Evolutionary conservation across 2,329 filamentous ascomycete species (phyloP).

Genomic region (Paecilomyces formosus): DNA sequence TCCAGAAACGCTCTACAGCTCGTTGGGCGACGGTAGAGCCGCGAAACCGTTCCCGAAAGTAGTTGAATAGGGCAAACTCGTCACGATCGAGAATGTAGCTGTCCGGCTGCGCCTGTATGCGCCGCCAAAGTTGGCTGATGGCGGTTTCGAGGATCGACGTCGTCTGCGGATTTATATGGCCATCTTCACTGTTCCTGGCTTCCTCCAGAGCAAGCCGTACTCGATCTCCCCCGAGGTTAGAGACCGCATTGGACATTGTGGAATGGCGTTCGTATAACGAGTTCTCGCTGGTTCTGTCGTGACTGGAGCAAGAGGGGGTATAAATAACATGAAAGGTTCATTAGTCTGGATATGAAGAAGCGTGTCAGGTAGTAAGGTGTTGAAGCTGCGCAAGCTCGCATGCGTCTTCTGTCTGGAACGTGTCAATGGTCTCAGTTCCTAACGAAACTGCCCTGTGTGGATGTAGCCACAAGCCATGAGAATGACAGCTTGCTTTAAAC

Average conservation of each 20-base stretch:
- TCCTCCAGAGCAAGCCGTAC: constrained; percentile 66
- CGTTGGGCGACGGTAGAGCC: constrained; percentile 44
- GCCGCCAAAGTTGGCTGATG: constrained; percentile 58
- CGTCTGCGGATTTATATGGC: constrained; percentile 55
- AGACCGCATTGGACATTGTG: constrained; percentile 29
- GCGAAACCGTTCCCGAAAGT: constrained; percentile 61
- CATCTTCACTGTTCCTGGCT: constrained; percentile 65
- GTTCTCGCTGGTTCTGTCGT: not conserved
- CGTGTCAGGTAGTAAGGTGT: not conserved
- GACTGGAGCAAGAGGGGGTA: not conserved
- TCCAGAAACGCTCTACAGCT: constrained; percentile 53
- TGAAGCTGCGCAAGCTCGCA: not conserved
- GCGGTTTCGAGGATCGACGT: constrained; percentile 58
- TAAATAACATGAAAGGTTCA: not conserved
- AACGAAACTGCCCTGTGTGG: not conserved
- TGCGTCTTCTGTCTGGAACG: not conserved
- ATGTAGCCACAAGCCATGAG: not conserved
- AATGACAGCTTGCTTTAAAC: not conserved
- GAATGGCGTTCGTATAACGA: not conserved
- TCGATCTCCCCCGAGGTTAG: constrained; percentile 27
- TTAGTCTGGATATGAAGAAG: not conserved
- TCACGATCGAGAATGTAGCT: constrained; percentile 67
- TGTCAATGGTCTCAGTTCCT: not conserved
- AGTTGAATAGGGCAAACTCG: constrained; percentile 85
- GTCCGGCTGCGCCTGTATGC: constrained; percentile 55